These are phyloP conservation scores for Cercospora sp. DNA, from an alignment of 2,329 filamentous ascomycete genomes.

Conservation along the genomic window DNA sequence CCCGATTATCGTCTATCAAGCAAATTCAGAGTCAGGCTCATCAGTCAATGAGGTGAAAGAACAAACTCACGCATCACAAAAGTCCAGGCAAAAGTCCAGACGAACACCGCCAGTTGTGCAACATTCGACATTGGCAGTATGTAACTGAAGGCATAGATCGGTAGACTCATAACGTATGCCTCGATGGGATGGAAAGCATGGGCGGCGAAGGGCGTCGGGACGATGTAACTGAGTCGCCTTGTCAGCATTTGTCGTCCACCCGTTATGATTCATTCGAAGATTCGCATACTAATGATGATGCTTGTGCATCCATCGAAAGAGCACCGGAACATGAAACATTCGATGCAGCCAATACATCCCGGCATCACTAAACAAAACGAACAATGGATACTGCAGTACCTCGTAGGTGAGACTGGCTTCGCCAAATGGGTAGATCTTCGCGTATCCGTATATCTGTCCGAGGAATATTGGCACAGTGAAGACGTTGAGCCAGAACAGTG, in stretches of 20 bases:
- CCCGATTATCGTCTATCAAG: background rate
- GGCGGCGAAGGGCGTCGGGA: background rate
- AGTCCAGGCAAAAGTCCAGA: background rate
- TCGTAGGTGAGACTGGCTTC: background rate
- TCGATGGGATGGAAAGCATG: background rate
- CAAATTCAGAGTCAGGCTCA: background rate
- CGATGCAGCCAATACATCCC: constrained; percentile 5
- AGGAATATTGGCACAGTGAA: background rate
- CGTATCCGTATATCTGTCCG: background rate
- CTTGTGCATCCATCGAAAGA: background rate
- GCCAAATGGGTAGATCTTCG: background rate
- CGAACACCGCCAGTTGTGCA: background rate
- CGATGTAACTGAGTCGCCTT: background rate
- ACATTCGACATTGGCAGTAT: background rate
- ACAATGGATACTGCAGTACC: background rate
- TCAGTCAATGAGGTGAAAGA: background rate
- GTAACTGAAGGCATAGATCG: background rate
- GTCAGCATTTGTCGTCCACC: background rate
- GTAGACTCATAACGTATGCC: background rate
- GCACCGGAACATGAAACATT: background rate
- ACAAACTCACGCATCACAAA: background rate
- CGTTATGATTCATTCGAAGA: background rate
- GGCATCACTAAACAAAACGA: background rate
- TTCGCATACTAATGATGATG: background rate
- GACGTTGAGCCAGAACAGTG: background rate